Percentiles rank a stretch among this genome's conserved stretches.
These are phyloP conservation scores for Linum usitatissimum DNA, from an alignment of 345 rosid species.

Conservation along the genomic window DNA sequence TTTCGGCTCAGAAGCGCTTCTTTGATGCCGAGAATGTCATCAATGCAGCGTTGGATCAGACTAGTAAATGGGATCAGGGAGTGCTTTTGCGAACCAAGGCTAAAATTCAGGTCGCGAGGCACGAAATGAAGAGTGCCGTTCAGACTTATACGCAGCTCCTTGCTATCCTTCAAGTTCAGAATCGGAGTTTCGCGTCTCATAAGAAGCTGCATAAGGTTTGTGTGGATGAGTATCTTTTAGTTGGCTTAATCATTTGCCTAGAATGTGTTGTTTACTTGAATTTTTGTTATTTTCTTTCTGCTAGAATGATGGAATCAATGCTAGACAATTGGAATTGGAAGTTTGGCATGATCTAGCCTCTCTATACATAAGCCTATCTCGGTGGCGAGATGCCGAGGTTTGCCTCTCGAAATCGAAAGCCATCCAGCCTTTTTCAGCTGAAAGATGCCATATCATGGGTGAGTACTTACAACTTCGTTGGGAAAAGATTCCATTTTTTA, in stretches of 20 bases:
- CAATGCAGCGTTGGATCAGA: conserved; percentile 7
- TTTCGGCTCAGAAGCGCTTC: conserved; percentile 6
- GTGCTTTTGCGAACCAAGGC: conserved; percentile 6
- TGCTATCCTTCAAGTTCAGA: conserved; percentile 7
- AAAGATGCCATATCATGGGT: conserved; percentile 9
- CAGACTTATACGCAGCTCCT: conserved; percentile 6
- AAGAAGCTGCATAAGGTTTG: conserved; percentile 5
- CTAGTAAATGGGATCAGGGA: conserved; percentile 8
- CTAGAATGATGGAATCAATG: neutral
- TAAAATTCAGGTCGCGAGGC: conserved; percentile 1
- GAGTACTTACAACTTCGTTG: neutral
- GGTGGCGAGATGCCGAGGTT: conserved; percentile 10
- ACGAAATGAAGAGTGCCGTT: neutral
- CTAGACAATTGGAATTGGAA: conserved; percentile 6
- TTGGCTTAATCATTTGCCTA: too few species aligned
- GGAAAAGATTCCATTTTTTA: neutral
- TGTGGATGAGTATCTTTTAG: too few species aligned
- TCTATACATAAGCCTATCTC: conserved; percentile 1
- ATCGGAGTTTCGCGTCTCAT: neutral
- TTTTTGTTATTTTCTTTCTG: too few species aligned
- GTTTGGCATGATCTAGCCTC: conserved; percentile 6
- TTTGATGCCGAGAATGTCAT: conserved; percentile 3
- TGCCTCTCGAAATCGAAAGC: conserved; percentile 6
- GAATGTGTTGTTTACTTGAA: neutral
- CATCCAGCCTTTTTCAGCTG: conserved; percentile 2